Percentiles rank a stretch among this genome's conserved stretches.
Evolutionary conservation across 306 rosid species (phyloP).

Genomic region (Fagus sylvatica): DNA sequence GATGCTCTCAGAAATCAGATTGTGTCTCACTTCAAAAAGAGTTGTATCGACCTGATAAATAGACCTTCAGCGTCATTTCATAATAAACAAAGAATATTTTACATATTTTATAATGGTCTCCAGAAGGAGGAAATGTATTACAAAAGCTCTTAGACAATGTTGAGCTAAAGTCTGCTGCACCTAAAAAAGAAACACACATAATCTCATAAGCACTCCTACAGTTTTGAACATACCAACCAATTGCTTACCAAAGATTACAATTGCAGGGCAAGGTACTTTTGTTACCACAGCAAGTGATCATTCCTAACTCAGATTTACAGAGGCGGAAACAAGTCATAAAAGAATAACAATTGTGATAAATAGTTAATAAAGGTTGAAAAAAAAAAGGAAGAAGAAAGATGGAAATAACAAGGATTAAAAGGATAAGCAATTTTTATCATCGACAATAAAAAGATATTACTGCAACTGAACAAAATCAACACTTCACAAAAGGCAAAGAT

Average conservation of each 20-base stretch:
- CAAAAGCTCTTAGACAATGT: neutral
- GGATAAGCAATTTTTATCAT: neutral
- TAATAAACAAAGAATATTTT: neutral
- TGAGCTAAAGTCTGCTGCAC: neutral
- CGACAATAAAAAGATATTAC: neutral
- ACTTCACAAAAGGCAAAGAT: neutral
- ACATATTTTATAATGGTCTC: neutral
- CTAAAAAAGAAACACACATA: neutral
- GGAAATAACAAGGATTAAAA: neutral
- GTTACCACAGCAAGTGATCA: neutral
- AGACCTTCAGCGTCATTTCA: neutral
- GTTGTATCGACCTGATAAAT: neutral
- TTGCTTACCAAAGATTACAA: neutral
- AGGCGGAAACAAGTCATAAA: neutral
- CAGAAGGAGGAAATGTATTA: neutral
- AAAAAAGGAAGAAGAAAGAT: neutral
- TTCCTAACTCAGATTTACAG: conserved; percentile 11
- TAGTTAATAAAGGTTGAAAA: neutral
- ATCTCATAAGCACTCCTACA: neutral
- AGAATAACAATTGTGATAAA: neutral
- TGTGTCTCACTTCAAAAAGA: neutral
- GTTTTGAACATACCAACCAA: conserved; percentile 16
- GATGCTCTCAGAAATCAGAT: neutral
- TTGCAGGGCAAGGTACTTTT: neutral
- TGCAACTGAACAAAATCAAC: neutral